Evolutionary conservation across 768 basidiomycete species (phyloP).

Genomic region (Collybiopsis luxurians): DNA sequence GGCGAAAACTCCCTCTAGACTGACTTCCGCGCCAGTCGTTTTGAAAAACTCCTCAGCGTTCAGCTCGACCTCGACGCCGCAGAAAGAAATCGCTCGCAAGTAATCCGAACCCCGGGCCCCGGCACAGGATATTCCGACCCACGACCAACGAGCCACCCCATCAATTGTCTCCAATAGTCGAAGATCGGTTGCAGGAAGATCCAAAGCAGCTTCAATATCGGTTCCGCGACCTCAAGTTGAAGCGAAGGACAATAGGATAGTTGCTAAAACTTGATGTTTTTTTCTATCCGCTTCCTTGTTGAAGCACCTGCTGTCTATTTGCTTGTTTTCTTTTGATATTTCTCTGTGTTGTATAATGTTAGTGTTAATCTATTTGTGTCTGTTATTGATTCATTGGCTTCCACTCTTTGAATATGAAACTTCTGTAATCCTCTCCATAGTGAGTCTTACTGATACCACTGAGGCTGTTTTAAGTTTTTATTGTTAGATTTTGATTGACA

Average conservation of each 20-base stretch:
- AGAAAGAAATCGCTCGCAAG: neutral
- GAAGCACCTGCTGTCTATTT: too few relatives aligned
- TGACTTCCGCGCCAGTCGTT: neutral
- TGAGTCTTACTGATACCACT: too few relatives aligned
- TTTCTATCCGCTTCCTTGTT: too few relatives aligned
- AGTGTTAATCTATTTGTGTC: too few relatives aligned
- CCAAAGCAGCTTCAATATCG: neutral
- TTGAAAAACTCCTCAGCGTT: neutral
- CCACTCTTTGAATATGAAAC: too few relatives aligned
- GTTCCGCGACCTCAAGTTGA: neutral
- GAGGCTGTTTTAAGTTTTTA: too few relatives aligned
- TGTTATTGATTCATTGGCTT: too few relatives aligned
- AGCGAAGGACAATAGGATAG: neutral
- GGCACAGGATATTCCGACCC: neutral
- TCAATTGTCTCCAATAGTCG: conserved; percentile 3
- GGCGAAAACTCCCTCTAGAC: neutral
- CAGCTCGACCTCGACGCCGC: neutral
- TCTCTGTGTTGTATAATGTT: too few relatives aligned
- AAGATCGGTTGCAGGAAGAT: neutral
- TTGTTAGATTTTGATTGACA: too few relatives aligned
- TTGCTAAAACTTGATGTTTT: too few relatives aligned
- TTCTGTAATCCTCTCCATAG: too few relatives aligned
- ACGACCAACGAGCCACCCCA: neutral
- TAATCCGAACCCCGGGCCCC: neutral
- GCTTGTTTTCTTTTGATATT: too few relatives aligned